phyloP scores from a whole-genome alignment of 2,329 filamentous ascomycete species.

The Fonsecaea pedrosoi region DNA sequence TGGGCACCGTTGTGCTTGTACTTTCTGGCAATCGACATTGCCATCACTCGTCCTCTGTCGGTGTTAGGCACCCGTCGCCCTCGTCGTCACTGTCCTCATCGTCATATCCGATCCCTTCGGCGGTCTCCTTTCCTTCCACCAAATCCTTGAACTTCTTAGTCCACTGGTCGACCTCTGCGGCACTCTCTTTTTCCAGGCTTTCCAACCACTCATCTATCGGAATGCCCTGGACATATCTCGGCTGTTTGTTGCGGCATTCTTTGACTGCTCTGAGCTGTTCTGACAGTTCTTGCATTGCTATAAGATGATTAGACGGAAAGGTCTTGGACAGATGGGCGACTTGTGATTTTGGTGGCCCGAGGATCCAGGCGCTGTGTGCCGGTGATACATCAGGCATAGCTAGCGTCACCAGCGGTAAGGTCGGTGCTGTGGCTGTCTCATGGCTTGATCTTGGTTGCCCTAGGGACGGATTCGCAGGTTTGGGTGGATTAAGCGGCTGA shows the following conservation, averaged over 20 bases:
- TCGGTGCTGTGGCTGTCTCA: neutral
- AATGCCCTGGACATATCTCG: conserved; percentile 20
- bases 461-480: neutral
- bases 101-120: conserved; percentile 26
- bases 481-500: neutral
- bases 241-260: conserved; percentile 14
- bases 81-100: conserved; percentile 29
- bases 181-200: conserved; percentile 1
- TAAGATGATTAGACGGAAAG: neutral
- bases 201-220: conserved; percentile 18
- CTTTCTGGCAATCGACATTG: neutral
- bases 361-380: neutral
- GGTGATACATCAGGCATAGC: neutral
- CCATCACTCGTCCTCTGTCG: conserved; percentile 19
- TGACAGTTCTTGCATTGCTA: conserved; percentile 3
- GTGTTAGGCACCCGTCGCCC: conserved; percentile 18
- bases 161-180: conserved; percentile 4
- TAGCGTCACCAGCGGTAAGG: neutral
- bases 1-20: neutral
- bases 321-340: neutral
- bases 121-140: conserved; percentile 9
- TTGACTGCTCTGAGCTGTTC: conserved; percentile 6
- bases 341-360: neutral
- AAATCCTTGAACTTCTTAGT: conserved; percentile 17
- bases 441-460: neutral